Base-by-base conservation (phyloP, 2,329 filamentous ascomycete genomes). In the Calcarisporium arbuscula region DNA sequence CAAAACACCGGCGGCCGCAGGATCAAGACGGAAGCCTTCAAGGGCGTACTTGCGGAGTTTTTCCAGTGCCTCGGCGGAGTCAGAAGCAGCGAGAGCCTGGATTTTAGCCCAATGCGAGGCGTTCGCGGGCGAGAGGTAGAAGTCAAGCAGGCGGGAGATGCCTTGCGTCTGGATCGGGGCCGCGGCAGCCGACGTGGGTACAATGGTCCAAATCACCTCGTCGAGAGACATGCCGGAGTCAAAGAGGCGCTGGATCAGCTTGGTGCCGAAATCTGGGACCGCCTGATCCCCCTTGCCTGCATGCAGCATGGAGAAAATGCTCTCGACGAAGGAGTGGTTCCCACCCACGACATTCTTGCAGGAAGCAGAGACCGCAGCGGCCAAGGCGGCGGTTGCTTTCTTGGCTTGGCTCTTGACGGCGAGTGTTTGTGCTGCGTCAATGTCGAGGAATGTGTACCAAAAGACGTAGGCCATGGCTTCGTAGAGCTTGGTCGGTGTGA, bases 141-240 rank as follows among this genome's bases (percentile, higher is more conserved):
- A 68, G 45, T 74, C 68, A 35, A 74, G 58, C 27, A 70, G 55
- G 50, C 72, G 68, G 4, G 67, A 30, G 30, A 28, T 64, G 12
- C 35, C 35, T 20, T 75, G 68, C 8, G 68, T 68, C 52, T 80
- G 74, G 47, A 72, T 78, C 8, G 75, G 72, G 3, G 74, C 65
- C 49, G 74, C 70, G 2, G 71, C 68, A 16, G 67, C 64, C 8
- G 72, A 69, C 3, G 72, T 70, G 3, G 76, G 75, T 44, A 79
- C 52, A 29, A 78, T 67, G 41, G 73, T 69, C 62, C 66, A 77
- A 7, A 75, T 70, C 23, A 75, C 65, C 31, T 79, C 68, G 26
- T 73, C 67, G 8, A 67, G 54, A 22, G 62, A 63, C 29, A 75
- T 58, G 1, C 72, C 72, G 32, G 61, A 62, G 19, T 75, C 68